Evolutionary conservation across 345 rosid genomes (phyloP), one percentile per base, ranked within the genome.

Genomic region (Brassica cretica): DNA sequence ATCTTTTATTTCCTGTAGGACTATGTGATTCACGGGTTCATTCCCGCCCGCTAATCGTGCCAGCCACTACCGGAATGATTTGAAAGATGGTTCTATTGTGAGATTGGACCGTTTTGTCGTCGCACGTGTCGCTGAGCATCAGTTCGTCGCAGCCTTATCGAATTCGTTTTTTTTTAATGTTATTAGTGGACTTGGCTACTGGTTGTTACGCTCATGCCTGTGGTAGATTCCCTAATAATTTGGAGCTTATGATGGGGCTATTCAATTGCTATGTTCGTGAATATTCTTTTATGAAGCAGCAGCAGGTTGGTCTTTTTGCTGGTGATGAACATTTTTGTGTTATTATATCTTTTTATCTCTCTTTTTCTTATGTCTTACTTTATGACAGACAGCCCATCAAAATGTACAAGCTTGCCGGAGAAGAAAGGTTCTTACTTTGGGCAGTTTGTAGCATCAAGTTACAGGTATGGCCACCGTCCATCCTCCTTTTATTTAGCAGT

Each of bases 371-470:
- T 81, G 61, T 67, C 66, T 80, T 74, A 16, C 59, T 65, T 81
- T 79, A 21, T 85, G 78, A 74, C 97, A 95, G 99, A 91, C 90
- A 72, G 96, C 99, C 99, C 74, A 93, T 95, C 75, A 95, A 90
- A 87, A 91, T 95, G 99, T 93, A 95, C 81, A 95, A 95, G 82
- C 87, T 87, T 70, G 89, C 84, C 46, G 97, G 97, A 66, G 98
- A 95, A 86, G 99, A 93, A 81, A 87, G 97, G 81, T 93, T 88
- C 77, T 82, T 93, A 87, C 98, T 95, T 32, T 93, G 99, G 99
- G 97, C 99, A 62, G 97, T 95, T 81, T 93, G 98, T 85, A 95
- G 98, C 91, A 90, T 93, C 85, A 98, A 95, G 33, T 88, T 95
- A 76, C 99, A 95, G 90, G 99, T 95, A 86, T 41, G 21, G 39